Conservation (phyloP, 1,139 yeast genomes). For the Geotrichum australiense region DNA sequence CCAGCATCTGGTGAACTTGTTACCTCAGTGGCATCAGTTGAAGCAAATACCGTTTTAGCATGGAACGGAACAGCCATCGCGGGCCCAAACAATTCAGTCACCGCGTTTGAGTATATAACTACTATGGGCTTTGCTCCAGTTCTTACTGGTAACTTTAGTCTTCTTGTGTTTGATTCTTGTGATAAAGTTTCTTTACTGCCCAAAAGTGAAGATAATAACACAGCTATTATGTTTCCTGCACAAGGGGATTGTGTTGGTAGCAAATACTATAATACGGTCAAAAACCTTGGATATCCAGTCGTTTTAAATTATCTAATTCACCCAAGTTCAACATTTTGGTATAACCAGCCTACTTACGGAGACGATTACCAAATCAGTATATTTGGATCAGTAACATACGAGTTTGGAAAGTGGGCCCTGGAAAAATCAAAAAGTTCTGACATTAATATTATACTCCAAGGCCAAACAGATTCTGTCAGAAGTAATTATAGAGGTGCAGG, state of each 20-base stretch:
- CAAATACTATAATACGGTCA: conserved; percentile 9
- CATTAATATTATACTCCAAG: conserved; percentile 1
- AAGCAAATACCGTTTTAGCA: conserved; percentile 7
- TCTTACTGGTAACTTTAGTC: conserved; percentile 10
- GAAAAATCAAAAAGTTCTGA: neutral
- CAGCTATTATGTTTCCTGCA: conserved; percentile 15
- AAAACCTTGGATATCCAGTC: conserved; percentile 16
- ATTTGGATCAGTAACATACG: conserved; percentile 13
- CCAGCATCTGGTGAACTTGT: conserved; percentile 15
- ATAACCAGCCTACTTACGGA: conserved; percentile 11
- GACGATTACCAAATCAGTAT: conserved; percentile 7
- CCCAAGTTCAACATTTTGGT: conserved; percentile 7
- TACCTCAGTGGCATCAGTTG: conserved; percentile 12
- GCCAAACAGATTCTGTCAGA: conserved; percentile 3
- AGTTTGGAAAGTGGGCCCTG: conserved; percentile 15
- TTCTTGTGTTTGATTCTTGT: conserved; percentile 10
- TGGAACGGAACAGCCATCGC: conserved; percentile 7
- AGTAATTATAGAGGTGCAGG: conserved; percentile 11
- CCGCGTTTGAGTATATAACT: conserved; percentile 10
- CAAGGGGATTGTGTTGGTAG: conserved; percentile 9
- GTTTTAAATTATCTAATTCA: conserved; percentile 14
- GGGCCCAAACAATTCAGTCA: neutral
- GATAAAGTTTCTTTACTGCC: conserved; percentile 1
- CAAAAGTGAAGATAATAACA: conserved; percentile 5
- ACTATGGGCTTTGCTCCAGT: conserved; percentile 12